phyloP scores from a whole-genome alignment of 768 basidiomycete genomes.

The Vararia minispora region DNA sequence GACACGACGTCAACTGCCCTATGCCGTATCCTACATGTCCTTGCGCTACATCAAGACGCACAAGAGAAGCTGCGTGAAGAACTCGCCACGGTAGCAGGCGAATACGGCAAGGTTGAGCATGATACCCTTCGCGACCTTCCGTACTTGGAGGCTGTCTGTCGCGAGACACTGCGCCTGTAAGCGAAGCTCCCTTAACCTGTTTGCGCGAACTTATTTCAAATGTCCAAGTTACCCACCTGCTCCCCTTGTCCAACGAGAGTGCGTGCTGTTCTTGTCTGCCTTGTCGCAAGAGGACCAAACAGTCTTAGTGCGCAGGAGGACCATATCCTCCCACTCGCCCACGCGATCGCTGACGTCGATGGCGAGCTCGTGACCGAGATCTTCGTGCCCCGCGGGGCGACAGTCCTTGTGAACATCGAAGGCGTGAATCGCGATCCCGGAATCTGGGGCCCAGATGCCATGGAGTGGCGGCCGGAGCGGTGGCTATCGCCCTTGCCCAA shows the following conservation, averaged over 20 bases:
- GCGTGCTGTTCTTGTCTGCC: neutral
- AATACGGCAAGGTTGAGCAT: too few species aligned
- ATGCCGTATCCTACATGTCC: constrained; percentile 15
- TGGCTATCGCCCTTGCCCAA: constrained; percentile 1
- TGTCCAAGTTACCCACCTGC: constrained; percentile 2
- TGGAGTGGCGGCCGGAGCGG: constrained; percentile 4
- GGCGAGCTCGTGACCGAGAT: neutral
- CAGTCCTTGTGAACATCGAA: neutral
- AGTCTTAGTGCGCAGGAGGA: neutral
- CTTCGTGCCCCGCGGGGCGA: neutral
- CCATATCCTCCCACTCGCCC: neutral
- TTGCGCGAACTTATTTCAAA: neutral
- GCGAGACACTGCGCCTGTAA: constrained; percentile 3
- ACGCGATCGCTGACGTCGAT: neutral
- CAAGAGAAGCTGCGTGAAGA: constrained; percentile 18
- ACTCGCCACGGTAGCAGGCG: too few species aligned
- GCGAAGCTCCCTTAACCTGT: neutral
- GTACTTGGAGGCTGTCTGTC: constrained; percentile 13
- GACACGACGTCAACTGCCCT: constrained; percentile 18
- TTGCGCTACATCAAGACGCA: constrained; percentile 14
- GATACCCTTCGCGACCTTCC: too few species aligned
- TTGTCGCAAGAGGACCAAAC: too few species aligned
- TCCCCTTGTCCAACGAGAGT: neutral
- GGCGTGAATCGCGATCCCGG: neutral
- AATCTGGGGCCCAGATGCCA: constrained; percentile 6